These are phyloP conservation scores for Linnemannia schmuckeri DNA, from an alignment of 192 early-diverging fungal species.

Conservation along the genomic window DNA sequence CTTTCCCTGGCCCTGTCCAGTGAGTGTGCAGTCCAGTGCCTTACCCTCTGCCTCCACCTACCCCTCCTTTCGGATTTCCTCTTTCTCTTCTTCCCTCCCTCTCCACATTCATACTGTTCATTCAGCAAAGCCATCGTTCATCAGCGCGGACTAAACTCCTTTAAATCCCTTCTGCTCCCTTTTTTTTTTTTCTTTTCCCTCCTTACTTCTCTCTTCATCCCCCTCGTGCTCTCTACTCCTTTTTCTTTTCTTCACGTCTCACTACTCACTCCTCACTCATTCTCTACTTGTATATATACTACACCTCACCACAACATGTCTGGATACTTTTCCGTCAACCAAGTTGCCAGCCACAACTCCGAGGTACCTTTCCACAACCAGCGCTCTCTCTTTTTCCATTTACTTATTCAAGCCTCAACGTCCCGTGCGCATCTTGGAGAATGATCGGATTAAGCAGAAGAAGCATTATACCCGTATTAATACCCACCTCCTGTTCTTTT, in stretches of 20 bases:
- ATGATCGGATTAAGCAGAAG: neutral
- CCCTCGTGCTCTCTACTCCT: neutral
- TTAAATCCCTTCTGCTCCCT: neutral
- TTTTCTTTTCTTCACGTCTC: neutral
- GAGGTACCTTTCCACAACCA: constrained; percentile 19
- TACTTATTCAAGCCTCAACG: neutral
- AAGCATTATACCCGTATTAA: neutral
- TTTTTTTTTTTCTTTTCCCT: neutral
- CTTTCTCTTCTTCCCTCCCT: neutral
- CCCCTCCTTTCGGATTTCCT: neutral
- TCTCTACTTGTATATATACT: neutral
- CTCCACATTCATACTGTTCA: neutral
- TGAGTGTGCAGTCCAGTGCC: too few species aligned
- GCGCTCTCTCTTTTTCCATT: neutral
- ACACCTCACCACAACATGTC: constrained; percentile 31
- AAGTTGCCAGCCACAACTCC: constrained; percentile 51
- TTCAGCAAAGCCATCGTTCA: neutral
- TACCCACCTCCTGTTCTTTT: neutral
- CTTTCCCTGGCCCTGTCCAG: too few species aligned
- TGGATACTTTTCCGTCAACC: constrained; percentile 47
- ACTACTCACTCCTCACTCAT: constrained; percentile 2
- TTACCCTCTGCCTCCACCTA: too few species aligned
- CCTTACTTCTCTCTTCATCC: neutral
- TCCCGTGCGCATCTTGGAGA: too few species aligned
- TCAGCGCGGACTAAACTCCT: neutral